Base-by-base conservation (phyloP, 2,329 filamentous ascomycete genomes). In the Claviceps pazoutovae region DNA sequence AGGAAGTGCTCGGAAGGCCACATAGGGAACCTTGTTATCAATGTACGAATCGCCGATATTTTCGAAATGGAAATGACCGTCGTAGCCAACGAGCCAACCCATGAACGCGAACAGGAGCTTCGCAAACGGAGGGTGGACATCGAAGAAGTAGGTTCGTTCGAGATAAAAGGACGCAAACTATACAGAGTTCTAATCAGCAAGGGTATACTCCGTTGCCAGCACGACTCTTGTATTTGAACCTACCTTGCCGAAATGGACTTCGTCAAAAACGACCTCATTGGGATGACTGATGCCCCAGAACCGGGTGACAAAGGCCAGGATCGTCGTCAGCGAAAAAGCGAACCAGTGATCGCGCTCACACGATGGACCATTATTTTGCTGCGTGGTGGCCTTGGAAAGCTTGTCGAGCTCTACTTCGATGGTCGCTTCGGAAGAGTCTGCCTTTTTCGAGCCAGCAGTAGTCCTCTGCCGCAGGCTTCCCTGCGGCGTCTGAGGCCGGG, bases 11-110 rank as follows among this genome's bases (percentile, higher is more conserved):
- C 93, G 87, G 73, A 94, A 95, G 56, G 93, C 90, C 56, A 98
- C 86, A 68, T 98, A 98, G 39, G 93, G 93, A 43, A 98, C 90
- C 66, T 94, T 93, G 76, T 98, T 96, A 54, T 83, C 79, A 62
- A 97, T 87, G 74, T 98, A 98, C 17, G 91, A 97, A 68, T 97
- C 93, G 64, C 93, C 93, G 68, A 98, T 98, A 73, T 97, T 98
- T 61, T 98, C 93, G 70, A 98, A 98, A 65, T 95, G 82, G 72
- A 97, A 98, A 65, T 90, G 83, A 60, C 93, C 93, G 72, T 97
- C 88, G 68, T 95, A 98, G 63, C 93, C 93, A 50, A 97, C 87
- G 51, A 97, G 79, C 93, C 93, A 98, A 66, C 93, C 93, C 72
- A 95, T 89, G 58, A 96, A 81, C 59, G 90, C 93, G 66, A 97